Base-by-base conservation (phyloP, 1,284 basidiomycete species). In the Pterula multifida region DNA sequence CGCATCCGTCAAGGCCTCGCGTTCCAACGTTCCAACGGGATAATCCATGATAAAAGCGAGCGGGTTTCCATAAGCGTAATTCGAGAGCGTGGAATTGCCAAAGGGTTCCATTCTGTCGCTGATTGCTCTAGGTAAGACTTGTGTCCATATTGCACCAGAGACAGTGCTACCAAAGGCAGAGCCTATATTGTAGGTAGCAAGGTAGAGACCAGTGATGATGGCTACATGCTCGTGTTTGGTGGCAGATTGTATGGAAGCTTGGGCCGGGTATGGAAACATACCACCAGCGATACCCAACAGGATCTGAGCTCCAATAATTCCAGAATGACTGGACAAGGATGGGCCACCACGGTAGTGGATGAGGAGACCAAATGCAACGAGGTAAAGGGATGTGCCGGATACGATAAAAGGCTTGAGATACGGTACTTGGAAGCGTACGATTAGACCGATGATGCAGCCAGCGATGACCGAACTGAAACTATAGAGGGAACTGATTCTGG, bases 61-160 rank as follows among this genome's bases (percentile, higher is more conserved):
- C 4, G 68, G 67, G 36, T 55, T 52, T 11, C 52, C 62, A 52
- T 65, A 69, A 0, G 59, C 63, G n/a, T 57, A 50, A 0, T 56
- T 47, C 0, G 63, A 65, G 25, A 65, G 53, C 1, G 63, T 63
- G 11, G 32, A 9, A n/a, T 35, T 35, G n/a, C 11, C 32, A 35
- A 9, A 9, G 32, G n/a, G n/a, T n/a, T 35, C 32, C 4, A 66
- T 53, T 2, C 56, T 51, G 19, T 48, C 25, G 24, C 52, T 35
- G 17, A 68, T 56, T 26, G 56, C 54, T 3, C 50, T 49, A 45
- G 66, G 65, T 1, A 69, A 55, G 1, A 62, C 60, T 52, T 68
- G 52, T 3, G 68, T 68, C 67, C 68, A 70, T 53, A 71, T 67
- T 3, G 61, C 65, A 25, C 63, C 68, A 3, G 66, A 66, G 55